Evolutionary conservation across 75 land plant species (phyloP).

Genomic region (Isoetes taiwanensis): DNA sequence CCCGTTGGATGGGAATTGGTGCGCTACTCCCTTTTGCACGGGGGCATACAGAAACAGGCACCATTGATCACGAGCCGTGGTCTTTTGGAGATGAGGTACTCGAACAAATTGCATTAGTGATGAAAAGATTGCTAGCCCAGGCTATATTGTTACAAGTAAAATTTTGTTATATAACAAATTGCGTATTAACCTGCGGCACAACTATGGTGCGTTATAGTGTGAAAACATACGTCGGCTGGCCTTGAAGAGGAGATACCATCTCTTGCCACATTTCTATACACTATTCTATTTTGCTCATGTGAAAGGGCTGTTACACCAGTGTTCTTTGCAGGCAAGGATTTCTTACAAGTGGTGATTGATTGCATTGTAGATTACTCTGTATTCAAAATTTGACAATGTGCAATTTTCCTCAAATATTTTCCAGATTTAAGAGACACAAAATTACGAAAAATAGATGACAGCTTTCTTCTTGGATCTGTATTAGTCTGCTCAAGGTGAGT

Average conservation of each 20-base stretch:
- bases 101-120: too few relatives aligned
- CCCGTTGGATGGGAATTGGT: conserved; percentile 95
- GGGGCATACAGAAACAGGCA: conserved; percentile 71
- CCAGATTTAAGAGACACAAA: conserved; percentile 68
- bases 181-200: too few relatives aligned
- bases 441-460: conserved; percentile 55
- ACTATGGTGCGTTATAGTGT: conserved; percentile 73
- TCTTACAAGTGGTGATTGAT: not conserved
- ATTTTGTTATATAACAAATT: too few relatives aligned
- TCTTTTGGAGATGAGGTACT: conserved; percentile 97
- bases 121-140: too few relatives aligned
- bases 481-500: conserved; percentile 65
- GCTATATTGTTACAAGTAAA: too few relatives aligned
- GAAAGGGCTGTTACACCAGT: conserved; percentile 65
- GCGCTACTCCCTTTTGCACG: conserved; percentile 86
- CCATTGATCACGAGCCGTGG: conserved; percentile 92
- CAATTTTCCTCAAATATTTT: not conserved
- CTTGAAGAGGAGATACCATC: conserved; percentile 64
- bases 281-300: conserved; percentile 77
- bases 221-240: conserved; percentile 87
- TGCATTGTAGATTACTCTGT: not conserved
- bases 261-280: conserved; percentile 78
- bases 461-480: conserved; percentile 70
- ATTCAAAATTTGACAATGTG: too few relatives aligned
- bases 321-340: conserved; percentile 68